Evolutionary conservation across 108 stramenopile genomes (phyloP).

Genomic region (Skeletonema grethae): DNA sequence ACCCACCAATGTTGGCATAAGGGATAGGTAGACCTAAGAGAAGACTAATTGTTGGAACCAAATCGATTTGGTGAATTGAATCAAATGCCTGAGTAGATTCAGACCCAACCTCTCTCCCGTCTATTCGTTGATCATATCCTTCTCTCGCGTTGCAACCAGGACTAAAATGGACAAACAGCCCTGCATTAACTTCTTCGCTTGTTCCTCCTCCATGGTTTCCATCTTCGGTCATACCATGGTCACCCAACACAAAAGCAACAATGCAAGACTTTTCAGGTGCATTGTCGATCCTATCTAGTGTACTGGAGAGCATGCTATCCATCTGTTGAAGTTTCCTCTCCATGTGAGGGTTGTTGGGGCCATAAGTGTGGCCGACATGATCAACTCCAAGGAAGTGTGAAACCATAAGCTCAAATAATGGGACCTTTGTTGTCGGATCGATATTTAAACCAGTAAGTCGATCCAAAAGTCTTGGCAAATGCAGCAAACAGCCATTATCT

Average conservation of each 20-base stretch:
- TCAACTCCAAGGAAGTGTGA: constrained; percentile 96
- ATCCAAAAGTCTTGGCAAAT: constrained; percentile 61
- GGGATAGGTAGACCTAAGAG: constrained; percentile 93
- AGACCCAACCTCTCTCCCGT: constrained; percentile 21
- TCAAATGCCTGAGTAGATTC: constrained; percentile 27
- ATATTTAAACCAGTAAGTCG: constrained; percentile 31
- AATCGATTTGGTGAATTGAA: constrained; percentile 85
- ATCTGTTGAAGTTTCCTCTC: constrained; percentile 86
- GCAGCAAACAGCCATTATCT: constrained; percentile 89
- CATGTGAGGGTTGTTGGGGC: constrained; percentile 91
- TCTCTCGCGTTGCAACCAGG: constrained; percentile 58
- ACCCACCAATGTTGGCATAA: constrained; percentile 90
- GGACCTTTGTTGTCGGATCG: not conserved
- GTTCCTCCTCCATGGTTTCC: constrained; percentile 98
- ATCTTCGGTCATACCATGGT: constrained; percentile 99
- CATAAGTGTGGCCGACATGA: constrained; percentile 97
- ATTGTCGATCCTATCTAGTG: constrained; percentile 61
- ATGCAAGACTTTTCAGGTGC: constrained; percentile 63
- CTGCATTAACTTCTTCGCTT: constrained; percentile 93
- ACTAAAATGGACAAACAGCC: constrained; percentile 88
- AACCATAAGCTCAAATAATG: constrained; percentile 48
- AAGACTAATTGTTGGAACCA: constrained; percentile 93
- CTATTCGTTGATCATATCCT: constrained; percentile 18
- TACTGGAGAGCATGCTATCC: constrained; percentile 73
- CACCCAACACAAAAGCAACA: constrained; percentile 78